These are phyloP conservation scores for Trametes sp. DNA, from an alignment of 1,284 basidiomycete species.

Conservation along the genomic window DNA sequence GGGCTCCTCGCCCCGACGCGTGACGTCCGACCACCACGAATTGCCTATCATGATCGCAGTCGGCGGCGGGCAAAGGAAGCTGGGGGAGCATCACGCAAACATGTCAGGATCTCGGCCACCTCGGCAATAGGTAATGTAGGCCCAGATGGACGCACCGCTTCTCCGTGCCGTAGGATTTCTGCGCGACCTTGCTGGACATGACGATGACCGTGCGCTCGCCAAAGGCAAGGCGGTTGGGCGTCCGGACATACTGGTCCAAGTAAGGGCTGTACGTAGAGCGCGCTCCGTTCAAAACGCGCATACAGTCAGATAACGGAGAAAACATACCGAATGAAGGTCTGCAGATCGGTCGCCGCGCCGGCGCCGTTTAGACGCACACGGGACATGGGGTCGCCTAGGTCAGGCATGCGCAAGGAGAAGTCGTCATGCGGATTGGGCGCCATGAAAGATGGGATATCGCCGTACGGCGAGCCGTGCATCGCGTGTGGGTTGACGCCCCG, in stretches of 20 bases:
- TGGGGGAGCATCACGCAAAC: constrained; percentile 31
- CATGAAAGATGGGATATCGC: constrained; percentile 65
- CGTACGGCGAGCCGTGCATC: constrained; percentile 65
- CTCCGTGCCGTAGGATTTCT: constrained; percentile 97
- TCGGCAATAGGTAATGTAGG: constrained; percentile 6
- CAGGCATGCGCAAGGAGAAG: constrained; percentile 63
- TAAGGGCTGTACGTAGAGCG: constrained; percentile 60
- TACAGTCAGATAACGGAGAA: constrained; percentile 29
- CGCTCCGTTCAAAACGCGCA: constrained; percentile 27
- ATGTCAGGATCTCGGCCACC: constrained; percentile 19
- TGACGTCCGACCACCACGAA: constrained; percentile 90
- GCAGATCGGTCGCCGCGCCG: constrained; percentile 72
- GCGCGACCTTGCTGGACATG: constrained; percentile 96
- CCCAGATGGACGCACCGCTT: constrained; percentile 67
- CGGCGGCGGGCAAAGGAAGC: constrained; percentile 95
- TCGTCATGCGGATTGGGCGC: constrained; percentile 58
- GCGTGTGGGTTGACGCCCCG: constrained; percentile 72
- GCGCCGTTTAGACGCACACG: constrained; percentile 71
- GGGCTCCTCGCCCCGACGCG: constrained; percentile 75
- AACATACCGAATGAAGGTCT: constrained; percentile 79
- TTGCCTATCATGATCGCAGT: constrained; percentile 95
- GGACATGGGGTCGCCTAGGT: constrained; percentile 66
- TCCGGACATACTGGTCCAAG: constrained; percentile 84
- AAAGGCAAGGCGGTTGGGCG: constrained; percentile 86
- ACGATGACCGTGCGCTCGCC: constrained; percentile 95